Base-by-base conservation (phyloP, 2,329 filamentous ascomycete species). In the Aspergillus brasiliensis region DNA sequence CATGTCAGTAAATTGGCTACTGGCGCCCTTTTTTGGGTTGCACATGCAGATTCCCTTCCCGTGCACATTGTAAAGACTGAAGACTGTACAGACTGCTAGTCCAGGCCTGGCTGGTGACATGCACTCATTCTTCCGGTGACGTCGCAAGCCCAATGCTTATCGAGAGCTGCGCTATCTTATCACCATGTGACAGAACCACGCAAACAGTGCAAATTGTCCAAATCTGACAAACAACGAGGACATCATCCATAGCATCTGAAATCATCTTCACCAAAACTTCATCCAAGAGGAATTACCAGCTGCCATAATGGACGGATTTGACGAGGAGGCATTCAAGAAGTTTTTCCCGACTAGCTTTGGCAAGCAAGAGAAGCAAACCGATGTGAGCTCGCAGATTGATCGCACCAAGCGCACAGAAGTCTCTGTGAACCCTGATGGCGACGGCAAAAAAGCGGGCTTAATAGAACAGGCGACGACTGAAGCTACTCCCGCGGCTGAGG, bases 311-410 rank as follows among this genome's bases (percentile, higher is more conserved):
- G 77, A 78, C 46, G 75, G 67, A 2, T 78, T 79, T 59, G 70
- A 86, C 56, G 78, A 81, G 61, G 78, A 80, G 57, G 73, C 72
- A 11, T 77, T 81, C 56, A 78, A 76, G 55, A 75, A 78, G 57
- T 96, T 92, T 72, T 79, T 97, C 62, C 93, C 94, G 0, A 83
- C 88, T 2, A 86, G 91, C 0, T 97, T 98, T 73, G 94, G 94
- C 55, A 96, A 94, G 75, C 89, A 90, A 73, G 83, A 87, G 38
- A 88, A 86, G 67, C 86, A 88, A 64, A 81, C 90, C 67, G 87
- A 96, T 75, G 83, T 94, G 64, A 85, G 87, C 56, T 88, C 88
- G 58, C 93, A 97, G 77, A 90, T 98, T 66, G 88, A 94, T 69
- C 86, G 87, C 67, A 91, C 88, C 68, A 90, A 89, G 73, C 84